Base-by-base conservation (phyloP, 352 stramenopile genomes). In the Pythium vanterpoolii region DNA sequence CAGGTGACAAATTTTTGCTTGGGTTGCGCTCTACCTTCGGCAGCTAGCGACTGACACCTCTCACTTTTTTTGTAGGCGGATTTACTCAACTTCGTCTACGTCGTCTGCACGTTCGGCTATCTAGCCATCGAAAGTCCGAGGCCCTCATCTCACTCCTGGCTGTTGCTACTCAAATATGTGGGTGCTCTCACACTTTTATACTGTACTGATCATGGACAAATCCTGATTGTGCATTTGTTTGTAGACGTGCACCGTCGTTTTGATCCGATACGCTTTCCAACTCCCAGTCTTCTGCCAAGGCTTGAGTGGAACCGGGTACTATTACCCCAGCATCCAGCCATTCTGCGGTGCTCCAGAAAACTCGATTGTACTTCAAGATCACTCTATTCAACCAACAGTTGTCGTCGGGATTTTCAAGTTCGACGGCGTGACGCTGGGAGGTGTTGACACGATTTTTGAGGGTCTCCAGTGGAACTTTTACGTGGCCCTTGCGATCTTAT, bases 361-460 rank as follows among this genome's bases (percentile, higher is more conserved):
- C 39, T 60, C 62, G 33, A 49, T 55, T 46, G 62, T 63, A 55
- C 73, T 66, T 31, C 53, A 46, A 79, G 71, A 76, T 10, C 81
- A 88, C 43, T 62, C 82, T 11, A 87, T 96, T 31, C 86, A 94
- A 49, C 77, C 81, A 0, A 78, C 90, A 21, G 81, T 94, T 11
- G 52, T 94, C n/a, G 66, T 94, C 47, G 86, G 86, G 3, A 52
- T 96, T 27, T 96, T 92, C 70, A 96, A 96, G 62, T 94, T 92
- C 26, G 84, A 96, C 39, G 86, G 84, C 0, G 71, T 69, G 40
- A 75, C 78, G 23, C 26, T 68, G 19, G 18, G 16, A 19, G 47
- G 43, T 5, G 79, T 88, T 13, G 46, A 76, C n/a, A 68, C 72
- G 0, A 83, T 90, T 19, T 88, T 87, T 24, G 62, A 70, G 26